These are phyloP conservation scores for Cladosporium sp. DNA, from an alignment of 2,329 filamentous ascomycete species.

Conservation along the genomic window DNA sequence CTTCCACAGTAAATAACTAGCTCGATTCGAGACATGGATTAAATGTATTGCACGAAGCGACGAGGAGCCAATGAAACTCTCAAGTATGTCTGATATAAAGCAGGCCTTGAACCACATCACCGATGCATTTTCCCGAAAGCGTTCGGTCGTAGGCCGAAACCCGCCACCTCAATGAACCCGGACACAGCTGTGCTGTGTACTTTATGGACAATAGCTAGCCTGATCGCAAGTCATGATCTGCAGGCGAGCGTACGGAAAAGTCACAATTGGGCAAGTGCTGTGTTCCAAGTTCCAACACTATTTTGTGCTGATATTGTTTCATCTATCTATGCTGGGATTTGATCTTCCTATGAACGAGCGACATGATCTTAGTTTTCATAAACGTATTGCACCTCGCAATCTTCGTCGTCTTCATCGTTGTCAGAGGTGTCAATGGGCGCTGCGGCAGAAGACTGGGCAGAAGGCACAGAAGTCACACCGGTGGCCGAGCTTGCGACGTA, in stretches of 20 bases:
- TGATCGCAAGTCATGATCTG: too few species aligned
- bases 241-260: too few species aligned
- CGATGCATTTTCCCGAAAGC: background rate
- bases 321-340: background rate
- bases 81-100: background rate
- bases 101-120: background rate
- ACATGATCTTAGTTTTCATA: conserved; percentile 24
- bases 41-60: background rate
- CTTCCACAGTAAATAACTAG: background rate
- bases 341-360: background rate
- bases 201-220: too few species aligned
- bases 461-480: conserved; percentile 2
- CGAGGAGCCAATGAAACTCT: too few species aligned
- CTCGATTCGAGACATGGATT: background rate
- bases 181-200: too few species aligned
- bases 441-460: conserved; percentile 12
- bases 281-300: too few species aligned
- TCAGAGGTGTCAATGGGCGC: background rate
- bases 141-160: too few species aligned
- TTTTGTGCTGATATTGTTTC: conserved; percentile 8
- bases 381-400: conserved; percentile 27
- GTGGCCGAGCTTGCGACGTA: conserved; percentile 9
- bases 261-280: background rate
- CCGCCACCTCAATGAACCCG: too few species aligned
- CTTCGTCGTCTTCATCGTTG: conserved; percentile 18